Percentiles rank a stretch among this genome's conserved stretches.
Conservation (phyloP, 495 filamentous ascomycete genomes). For the Halenospora varia region DNA sequence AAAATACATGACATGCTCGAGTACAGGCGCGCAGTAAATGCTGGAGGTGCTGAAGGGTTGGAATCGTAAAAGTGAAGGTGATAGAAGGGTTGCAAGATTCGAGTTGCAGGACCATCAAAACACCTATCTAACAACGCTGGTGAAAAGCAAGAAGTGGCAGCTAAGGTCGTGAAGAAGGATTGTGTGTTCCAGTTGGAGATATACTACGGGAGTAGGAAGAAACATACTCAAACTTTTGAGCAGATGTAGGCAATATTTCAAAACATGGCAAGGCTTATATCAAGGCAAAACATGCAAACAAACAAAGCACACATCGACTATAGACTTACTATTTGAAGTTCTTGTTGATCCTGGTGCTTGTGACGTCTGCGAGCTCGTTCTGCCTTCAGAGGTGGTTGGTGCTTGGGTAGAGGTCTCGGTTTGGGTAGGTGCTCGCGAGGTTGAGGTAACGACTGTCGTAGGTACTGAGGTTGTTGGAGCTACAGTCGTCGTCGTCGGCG, state of each 20-base stretch:
- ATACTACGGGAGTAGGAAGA: too few species aligned
- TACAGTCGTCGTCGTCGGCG: not conserved
- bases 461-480: not conserved
- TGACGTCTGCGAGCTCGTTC: conserved; percentile 3
- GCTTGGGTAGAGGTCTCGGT: not conserved
- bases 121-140: not conserved
- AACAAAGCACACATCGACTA: not conserved
- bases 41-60: too few species aligned
- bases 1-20: not conserved
- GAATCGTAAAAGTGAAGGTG: too few species aligned
- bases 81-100: too few species aligned
- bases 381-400: not conserved
- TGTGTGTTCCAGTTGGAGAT: too few species aligned
- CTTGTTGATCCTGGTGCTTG: not conserved
- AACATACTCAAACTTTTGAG: too few species aligned
- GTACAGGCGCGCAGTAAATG: not conserved
- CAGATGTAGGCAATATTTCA: too few species aligned
- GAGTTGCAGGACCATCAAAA: too few species aligned
- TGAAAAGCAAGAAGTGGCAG: not conserved
- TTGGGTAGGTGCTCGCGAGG: not conserved
- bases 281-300: not conserved
- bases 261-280: too few species aligned
- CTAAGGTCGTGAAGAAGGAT: not conserved
- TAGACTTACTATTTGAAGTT: not conserved
- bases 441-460: not conserved